Evolutionary conservation across 495 filamentous ascomycete genomes (phyloP), one percentile per base, ranked within the genome.

Genomic region (Aspergillus coremiiformis): DNA sequence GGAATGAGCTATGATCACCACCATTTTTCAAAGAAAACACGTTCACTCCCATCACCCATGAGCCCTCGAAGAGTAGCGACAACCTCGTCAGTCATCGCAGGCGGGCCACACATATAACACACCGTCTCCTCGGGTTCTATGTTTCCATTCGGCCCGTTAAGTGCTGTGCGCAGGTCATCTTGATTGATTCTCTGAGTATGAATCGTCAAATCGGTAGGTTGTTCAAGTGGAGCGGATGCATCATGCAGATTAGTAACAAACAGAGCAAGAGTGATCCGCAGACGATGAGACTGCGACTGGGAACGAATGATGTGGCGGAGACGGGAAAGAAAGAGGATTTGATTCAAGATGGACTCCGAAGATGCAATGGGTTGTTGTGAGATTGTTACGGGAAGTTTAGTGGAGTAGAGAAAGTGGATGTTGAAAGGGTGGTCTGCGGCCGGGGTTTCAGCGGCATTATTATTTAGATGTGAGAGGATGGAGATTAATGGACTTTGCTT

Each of bases 21-120:
- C 90, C 89, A 95, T 57, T 87, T 92, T 68, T 95, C 90, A 59
- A 76, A 92, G 30, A 90, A 66, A 0, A 94, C 84, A 19, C 78
- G 72, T 26, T 78, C 65, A 29, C 66, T 43, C 12, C 73, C 68
- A 64, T 86, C 78, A 4, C 77, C 81, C 22, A 82, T 61, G 15
- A 79, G 72, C 1, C 53, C 55, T 3, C 64, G 57, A 2, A 82
- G 62, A 14, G 69, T 67, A n/a, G 72, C 72, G 0, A 91, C 86
- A 54, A 90, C 77, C 49, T 84, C 77, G 66, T 94, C 89, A 3
- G 86, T 92, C 89, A 94, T 93, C 8, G 49, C 48, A 15, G 85
- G 85, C 14, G 87, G 83, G 6, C 90, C 89, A 61, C 90, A 94
- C 0, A 95, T 74, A 61, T 92, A 95, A 32, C 78, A 82, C 0